A percentile compares a stretch with the other conserved stretches of the same genome.
Evolutionary conservation across 495 filamentous ascomycete genomes (phyloP).

Genomic region (Rhypophila decipiens): DNA sequence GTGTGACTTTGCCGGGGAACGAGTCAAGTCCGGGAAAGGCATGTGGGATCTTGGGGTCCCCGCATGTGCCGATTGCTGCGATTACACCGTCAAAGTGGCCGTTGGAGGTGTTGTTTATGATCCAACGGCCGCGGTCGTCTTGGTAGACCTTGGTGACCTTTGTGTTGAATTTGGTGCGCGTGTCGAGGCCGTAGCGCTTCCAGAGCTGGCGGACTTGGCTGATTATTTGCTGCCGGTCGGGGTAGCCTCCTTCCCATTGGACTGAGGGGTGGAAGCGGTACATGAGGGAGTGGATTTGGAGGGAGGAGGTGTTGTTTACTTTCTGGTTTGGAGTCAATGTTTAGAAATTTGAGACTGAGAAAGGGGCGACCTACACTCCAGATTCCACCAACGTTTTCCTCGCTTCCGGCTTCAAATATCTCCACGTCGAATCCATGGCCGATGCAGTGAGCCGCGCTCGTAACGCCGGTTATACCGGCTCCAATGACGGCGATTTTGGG

Average conservation of each 20-base stretch:
- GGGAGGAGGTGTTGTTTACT: constrained; percentile 75
- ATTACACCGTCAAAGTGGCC: constrained; percentile 75
- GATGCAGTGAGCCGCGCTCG: constrained; percentile 75
- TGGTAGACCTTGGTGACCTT: constrained; percentile 61
- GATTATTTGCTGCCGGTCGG: constrained; percentile 65
- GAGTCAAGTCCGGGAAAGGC: constrained; percentile 54
- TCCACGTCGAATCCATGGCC: constrained; percentile 80
- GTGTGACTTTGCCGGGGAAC: constrained; percentile 63
- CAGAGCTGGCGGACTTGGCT: constrained; percentile 64
- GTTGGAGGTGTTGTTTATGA: constrained; percentile 64
- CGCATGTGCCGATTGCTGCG: constrained; percentile 71
- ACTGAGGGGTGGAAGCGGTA: constrained; percentile 83
- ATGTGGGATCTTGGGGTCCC: constrained; percentile 64
- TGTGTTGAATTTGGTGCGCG: constrained; percentile 65
- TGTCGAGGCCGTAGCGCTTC: constrained; percentile 66
- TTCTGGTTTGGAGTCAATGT: too few relatives aligned
- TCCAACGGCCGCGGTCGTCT: constrained; percentile 65
- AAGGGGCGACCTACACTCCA: constrained; percentile 61
- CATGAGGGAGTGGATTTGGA: constrained; percentile 83
- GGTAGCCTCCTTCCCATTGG: constrained; percentile 66
- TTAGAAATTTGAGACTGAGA: too few relatives aligned
- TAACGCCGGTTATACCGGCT: constrained; percentile 75
- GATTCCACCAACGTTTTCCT: constrained; percentile 66
- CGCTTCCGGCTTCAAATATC: constrained; percentile 65
- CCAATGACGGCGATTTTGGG: constrained; percentile 78